Conservation (phyloP, 352 stramenopile genomes). For the Globisporangium recalcitrans region DNA sequence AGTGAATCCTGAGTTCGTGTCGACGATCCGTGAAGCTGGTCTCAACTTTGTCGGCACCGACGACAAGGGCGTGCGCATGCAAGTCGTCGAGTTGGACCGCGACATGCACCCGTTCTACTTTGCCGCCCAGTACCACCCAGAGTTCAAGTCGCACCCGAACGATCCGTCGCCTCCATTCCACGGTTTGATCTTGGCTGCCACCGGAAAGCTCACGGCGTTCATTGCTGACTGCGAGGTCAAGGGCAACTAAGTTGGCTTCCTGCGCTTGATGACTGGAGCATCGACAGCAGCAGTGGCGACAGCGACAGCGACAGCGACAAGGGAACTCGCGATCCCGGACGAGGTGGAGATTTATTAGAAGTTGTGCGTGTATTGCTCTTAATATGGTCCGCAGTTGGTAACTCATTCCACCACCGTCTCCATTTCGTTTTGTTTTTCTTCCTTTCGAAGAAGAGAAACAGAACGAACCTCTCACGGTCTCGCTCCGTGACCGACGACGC, state of each 20-base stretch:
- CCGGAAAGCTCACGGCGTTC: conserved; percentile 65
- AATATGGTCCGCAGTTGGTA: conserved; percentile 12
- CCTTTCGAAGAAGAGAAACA: conserved; percentile 7
- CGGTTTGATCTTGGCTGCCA: conserved; percentile 92
- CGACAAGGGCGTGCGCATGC: conserved; percentile 96
- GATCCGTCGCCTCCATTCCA: conserved; percentile 97
- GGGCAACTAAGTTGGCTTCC: conserved; percentile 20
- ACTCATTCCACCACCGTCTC: conserved; percentile 7
- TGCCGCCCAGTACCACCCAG: conserved; percentile 98
- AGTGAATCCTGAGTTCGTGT: conserved; percentile 96
- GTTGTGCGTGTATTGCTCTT: conserved; percentile 15
- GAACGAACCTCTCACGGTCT: conserved; percentile 19
- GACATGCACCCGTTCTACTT: conserved; percentile 99
- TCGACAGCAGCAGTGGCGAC: background rate
- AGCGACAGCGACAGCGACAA: background rate
- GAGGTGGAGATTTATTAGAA: conserved; percentile 13
- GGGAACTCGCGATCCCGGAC: background rate
- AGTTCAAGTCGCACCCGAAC: conserved; percentile 97
- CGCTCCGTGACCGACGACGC: conserved; percentile 5
- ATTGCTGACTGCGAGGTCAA: conserved; percentile 40
- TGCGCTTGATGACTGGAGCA: background rate
- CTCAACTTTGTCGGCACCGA: conserved; percentile 98
- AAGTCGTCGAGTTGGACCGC: conserved; percentile 96
- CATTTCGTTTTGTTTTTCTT: conserved; percentile 12
- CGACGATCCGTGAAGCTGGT: conserved; percentile 85